These are phyloP conservation scores for Neodidymelliopsis sp. DNA, from an alignment of 2,329 filamentous ascomycete species.

Conservation along the genomic window DNA sequence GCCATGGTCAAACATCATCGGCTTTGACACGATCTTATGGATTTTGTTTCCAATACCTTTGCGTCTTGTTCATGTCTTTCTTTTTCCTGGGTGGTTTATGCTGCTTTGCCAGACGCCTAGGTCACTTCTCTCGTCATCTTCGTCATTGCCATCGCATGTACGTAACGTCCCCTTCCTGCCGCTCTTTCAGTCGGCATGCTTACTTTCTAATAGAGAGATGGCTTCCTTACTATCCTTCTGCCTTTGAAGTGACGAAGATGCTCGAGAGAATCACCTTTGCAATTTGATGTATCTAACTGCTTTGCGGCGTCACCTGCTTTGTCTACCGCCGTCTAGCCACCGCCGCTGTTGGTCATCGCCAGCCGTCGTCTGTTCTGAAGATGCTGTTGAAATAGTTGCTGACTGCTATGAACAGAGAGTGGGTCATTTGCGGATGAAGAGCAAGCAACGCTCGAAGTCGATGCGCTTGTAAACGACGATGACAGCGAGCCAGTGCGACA, in stretches of 20 bases:
- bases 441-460: conserved; percentile 69
- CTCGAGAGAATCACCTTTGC: conserved; percentile 39
- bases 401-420: conserved; percentile 63
- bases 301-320: conserved; percentile 25
- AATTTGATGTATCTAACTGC: conserved; percentile 40
- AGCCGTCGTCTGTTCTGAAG: background rate
- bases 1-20: conserved; percentile 36
- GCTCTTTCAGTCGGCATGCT: conserved; percentile 48
- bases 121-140: conserved; percentile 54
- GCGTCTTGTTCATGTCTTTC: conserved; percentile 35
- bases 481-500: conserved; percentile 45
- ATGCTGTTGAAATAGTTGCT: conserved; percentile 40
- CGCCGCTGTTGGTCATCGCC: conserved; percentile 22
- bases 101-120: conserved; percentile 46
- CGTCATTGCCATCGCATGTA: conserved; percentile 56
- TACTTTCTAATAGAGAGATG: conserved; percentile 54
- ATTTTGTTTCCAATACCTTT: conserved; percentile 44
- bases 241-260: conserved; percentile 52
- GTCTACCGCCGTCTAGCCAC: conserved; percentile 25
- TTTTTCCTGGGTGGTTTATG: conserved; percentile 41
- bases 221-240: conserved; percentile 43
- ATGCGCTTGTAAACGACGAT: conserved; percentile 70
- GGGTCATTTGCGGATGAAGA: conserved; percentile 65
- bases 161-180: conserved; percentile 53
- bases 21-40: conserved; percentile 44